Base-by-base conservation (phyloP, 2,329 filamentous ascomycete species). In the Penicillium palitans region DNA sequence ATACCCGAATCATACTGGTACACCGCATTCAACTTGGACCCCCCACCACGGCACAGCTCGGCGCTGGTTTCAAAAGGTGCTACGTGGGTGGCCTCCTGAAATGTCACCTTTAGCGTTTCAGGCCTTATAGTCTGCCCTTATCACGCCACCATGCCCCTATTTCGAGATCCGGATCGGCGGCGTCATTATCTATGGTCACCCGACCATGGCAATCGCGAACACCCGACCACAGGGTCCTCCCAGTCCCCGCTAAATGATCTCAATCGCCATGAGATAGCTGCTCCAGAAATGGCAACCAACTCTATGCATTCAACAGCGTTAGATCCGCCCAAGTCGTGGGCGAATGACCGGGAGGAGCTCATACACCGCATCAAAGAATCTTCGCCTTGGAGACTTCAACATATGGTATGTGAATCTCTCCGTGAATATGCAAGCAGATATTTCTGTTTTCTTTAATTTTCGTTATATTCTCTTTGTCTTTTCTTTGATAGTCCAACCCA, bases 301-400 rank as follows among this genome's bases (percentile, higher is more conserved):
- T 29, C n/a, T 25, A 51, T 63, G 46, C 58, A 61, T n/a, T 59
- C 65, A 39, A 57, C 62, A 10, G 57, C 64, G 37, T 46, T 52
- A 25, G 59, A 54, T 49, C 50, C 61, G n/a, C 54, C 69, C 17
- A 68, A 52, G 24, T 47, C 70, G 35, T 68, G 68, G 60, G 67
- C 70, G 17, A 73, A 71, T 59, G 87, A 91, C 72, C 84, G 93
- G 63, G 86, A 86, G 57, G 89, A 93, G 74, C 79, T 96, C 67
- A 97, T 98, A 57, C 85, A 92, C 74, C 84, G 88, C 63, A 82
- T 97, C 65, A 97, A 97, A 78, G 87, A 92, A 75, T 89, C 86
- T 68, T 88, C 90, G 39, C 85, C 86, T 5, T 95, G 90, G 90
- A 80, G 87, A 40, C 84, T 86, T 29, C 85, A 82, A 70, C 82